Conservation (phyloP, 2,329 filamentous ascomycete genomes). For the Tothia fuscella region DNA sequence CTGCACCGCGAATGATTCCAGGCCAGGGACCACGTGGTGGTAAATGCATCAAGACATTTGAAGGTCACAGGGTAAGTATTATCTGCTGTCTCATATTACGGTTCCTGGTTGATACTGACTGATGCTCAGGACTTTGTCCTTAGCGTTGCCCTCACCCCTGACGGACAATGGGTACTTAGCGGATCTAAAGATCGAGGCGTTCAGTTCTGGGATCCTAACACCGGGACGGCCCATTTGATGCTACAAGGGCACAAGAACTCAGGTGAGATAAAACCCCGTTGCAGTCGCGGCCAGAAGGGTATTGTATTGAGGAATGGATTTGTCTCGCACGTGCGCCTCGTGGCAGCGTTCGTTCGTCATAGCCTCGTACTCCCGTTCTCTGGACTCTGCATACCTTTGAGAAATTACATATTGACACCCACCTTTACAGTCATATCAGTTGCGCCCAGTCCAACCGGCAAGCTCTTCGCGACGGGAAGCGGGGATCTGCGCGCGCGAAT, state of each 20-base stretch:
- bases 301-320: no score
- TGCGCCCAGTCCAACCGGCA: constrained; percentile 77
- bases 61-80: constrained; percentile 68
- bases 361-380: no score
- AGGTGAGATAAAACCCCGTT: constrained; percentile 33
- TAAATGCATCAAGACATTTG: constrained; percentile 92
- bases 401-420: constrained; percentile 9
- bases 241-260: constrained; percentile 98
- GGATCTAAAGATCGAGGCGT: constrained; percentile 96
- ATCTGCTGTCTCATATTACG: not conserved
- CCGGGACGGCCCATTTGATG: constrained; percentile 92
- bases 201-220: constrained; percentile 96
- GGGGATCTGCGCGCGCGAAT: constrained; percentile 97
- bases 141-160: constrained; percentile 86
- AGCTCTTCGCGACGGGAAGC: constrained; percentile 88
- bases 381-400: no score
- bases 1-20: constrained; percentile 53
- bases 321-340: no score
- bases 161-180: constrained; percentile 90
- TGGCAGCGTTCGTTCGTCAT: no score
- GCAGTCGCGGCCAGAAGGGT: no score
- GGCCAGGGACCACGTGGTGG: constrained; percentile 66
- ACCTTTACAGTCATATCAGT: constrained; percentile 69
- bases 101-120: constrained; percentile 5
- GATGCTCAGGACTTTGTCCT: constrained; percentile 75